Percentiles rank a stretch among this genome's conserved stretches.
These are phyloP conservation scores for Ogataea wickerhamii DNA, from an alignment of 805 yeast species.

Conservation along the genomic window DNA sequence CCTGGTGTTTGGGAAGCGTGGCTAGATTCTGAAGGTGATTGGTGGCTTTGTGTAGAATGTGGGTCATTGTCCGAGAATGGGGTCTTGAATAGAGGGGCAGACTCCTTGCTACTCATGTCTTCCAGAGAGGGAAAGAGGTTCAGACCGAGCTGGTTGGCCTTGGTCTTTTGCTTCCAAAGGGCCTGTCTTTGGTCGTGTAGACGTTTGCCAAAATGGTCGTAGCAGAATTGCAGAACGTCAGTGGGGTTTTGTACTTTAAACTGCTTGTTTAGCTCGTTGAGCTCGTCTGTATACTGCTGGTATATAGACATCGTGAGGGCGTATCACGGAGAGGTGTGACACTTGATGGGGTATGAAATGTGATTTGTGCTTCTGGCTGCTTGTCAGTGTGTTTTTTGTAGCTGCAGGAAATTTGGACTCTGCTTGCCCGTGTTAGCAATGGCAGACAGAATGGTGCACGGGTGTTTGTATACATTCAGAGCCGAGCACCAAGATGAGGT, in stretches of 20 bases:
- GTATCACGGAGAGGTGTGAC: too few relatives aligned
- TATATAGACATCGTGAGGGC: conserved; percentile 25
- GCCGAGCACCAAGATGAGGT: too few relatives aligned
- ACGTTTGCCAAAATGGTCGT: conserved; percentile 62
- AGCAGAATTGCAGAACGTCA: conserved; percentile 72
- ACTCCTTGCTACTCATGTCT: conserved; percentile 25
- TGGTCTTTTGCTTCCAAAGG: conserved; percentile 47
- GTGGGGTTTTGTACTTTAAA: conserved; percentile 52
- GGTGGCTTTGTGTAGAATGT: conserved; percentile 41
- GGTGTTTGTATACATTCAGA: too few relatives aligned
- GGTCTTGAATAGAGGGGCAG: conserved; percentile 44
- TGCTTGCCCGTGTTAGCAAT: too few relatives aligned
- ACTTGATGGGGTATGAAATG: too few relatives aligned
- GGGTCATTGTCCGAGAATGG: conserved; percentile 68
- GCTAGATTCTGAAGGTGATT: conserved; percentile 6
- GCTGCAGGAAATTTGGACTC: too few relatives aligned
- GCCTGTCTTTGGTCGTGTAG: conserved; percentile 56
- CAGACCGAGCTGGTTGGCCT: conserved; percentile 49
- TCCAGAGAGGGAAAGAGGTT: conserved; percentile 25
- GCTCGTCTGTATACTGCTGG: conserved; percentile 38
- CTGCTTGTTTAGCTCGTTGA: conserved; percentile 61
- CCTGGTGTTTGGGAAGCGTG: neutral
- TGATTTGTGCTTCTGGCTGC: too few relatives aligned
- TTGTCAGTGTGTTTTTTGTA: too few relatives aligned
- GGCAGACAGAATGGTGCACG: too few relatives aligned